A percentile compares a stretch with the other conserved stretches of the same genome.
Evolutionary conservation across 2,329 filamentous ascomycete genomes (phyloP).

Genomic region (Magnaporthiopsis poae): DNA sequence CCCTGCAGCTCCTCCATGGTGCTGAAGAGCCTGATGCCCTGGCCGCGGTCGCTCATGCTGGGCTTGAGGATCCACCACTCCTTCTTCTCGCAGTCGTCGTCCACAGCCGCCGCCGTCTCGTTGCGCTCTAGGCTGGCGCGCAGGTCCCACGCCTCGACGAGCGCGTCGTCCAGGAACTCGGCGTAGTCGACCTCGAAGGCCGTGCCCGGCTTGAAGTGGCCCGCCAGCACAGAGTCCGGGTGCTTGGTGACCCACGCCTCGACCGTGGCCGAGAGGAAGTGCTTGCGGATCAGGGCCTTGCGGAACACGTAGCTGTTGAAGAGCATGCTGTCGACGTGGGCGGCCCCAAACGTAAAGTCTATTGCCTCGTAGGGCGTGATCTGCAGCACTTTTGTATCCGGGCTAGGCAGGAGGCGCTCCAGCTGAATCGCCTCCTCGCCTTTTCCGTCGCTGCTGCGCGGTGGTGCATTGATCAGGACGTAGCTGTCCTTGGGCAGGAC

Average conservation of each 20-base stretch:
- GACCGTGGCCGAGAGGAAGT: conserved; percentile 78
- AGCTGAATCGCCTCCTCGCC: conserved; percentile 28
- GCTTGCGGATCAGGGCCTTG: conserved; percentile 92
- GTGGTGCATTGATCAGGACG: conserved; percentile 27
- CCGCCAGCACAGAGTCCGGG: conserved; percentile 56
- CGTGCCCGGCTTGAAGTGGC: conserved; percentile 67
- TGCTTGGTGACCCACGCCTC: conserved; percentile 79
- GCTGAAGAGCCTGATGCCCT: conserved; percentile 83
- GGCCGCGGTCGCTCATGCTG: conserved; percentile 91
- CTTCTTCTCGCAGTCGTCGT: conserved; percentile 9
- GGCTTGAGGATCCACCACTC: conserved; percentile 99
- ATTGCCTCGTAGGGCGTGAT: conserved; percentile 79
- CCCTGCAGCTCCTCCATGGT: conserved; percentile 71
- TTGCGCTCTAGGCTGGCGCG: conserved; percentile 68
- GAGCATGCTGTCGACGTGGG: conserved; percentile 51
- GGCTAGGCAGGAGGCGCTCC: conserved; percentile 23
- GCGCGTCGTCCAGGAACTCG: conserved; percentile 87
- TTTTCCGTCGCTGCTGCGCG: not conserved
- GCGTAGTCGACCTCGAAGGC: conserved; percentile 93
- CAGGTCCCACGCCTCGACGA: conserved; percentile 83
- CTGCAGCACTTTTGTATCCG: conserved; percentile 49
- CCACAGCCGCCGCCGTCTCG: conserved; percentile 23
- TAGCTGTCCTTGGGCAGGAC: conserved; percentile 46
- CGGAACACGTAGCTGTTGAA: conserved; percentile 90
- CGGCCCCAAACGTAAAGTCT: conserved; percentile 67